Base-by-base conservation (phyloP, 2,329 filamentous ascomycete genomes). In the Neospermospora avenae region DNA sequence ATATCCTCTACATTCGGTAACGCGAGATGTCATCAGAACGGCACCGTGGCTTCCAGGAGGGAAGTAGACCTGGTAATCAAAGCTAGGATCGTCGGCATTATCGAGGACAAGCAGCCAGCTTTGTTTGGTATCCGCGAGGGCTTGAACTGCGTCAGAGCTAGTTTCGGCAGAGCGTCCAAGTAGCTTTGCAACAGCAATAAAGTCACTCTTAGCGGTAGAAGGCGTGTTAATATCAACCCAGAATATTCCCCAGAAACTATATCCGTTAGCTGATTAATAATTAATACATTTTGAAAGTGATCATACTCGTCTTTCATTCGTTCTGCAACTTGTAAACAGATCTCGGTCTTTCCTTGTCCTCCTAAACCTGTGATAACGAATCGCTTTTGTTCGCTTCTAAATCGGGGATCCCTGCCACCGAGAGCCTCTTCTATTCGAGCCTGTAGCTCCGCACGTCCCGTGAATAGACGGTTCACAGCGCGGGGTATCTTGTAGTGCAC, bases 41-140 rank as follows among this genome's bases (percentile, higher is more conserved):
- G 68, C 61, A 5, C 76, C 76, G 54, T 65, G 63, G 22, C 67
- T 67, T 3, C 73, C 71, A 5, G 66, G 37, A 1, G 75, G 74
- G 45, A 77, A 69, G 20, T 68, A 74, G 22, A 55, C 62, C 48
- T 66, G 64, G 58, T 71, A 69, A 54, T 75, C 68, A n/a, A 73
- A 46, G 0, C 69, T 57, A 6, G 72, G 68, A 61, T 76, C 69
- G 57, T 80, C 76, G 2, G 74, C 75, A 62, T 78, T 78, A 63
- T 79, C 76, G 34, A 79, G 72, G 5, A 79, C 68, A 34, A 75
- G 68, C 28, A 76, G 68, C 73, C 73, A 75, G 28, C 65, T 66
- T 55, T 63, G 67, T 10, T 67, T 54, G 4, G 42, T 61, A 16
- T 28, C 59, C 41, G 62, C 58, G 16, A 75, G 62, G 34, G 61